A percentile compares a stretch with the other conserved stretches of the same genome.
These are phyloP conservation scores for Lyophyllum shimeji DNA, from an alignment of 768 basidiomycete species.

Conservation along the genomic window DNA sequence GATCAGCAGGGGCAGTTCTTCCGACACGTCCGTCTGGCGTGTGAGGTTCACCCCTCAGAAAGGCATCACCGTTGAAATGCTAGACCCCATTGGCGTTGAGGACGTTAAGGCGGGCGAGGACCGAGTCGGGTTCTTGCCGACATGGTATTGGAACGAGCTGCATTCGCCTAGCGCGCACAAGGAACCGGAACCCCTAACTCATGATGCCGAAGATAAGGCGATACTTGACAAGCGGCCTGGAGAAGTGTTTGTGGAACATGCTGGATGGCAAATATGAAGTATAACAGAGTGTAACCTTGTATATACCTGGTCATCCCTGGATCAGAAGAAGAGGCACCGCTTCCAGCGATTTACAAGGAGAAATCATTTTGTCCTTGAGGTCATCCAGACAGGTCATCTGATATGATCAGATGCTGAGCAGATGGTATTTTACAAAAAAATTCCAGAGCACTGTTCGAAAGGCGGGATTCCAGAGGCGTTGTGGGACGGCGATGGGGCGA, in stretches of 20 bases:
- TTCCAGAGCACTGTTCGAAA: slow-evolving; percentile 4
- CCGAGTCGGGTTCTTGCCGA: slow-evolving; percentile 76
- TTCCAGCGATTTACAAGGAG: slow-evolving; percentile 10
- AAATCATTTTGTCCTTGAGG: slow-evolving; percentile 22
- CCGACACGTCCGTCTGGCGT: slow-evolving; percentile 59
- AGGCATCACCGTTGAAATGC: slow-evolving; percentile 50
- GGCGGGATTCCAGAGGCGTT: not conserved
- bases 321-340: slow-evolving; percentile 19
- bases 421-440: slow-evolving; percentile 7
- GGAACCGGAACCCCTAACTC: slow-evolving; percentile 2
- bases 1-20: slow-evolving; percentile 22
- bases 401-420: slow-evolving; percentile 20
- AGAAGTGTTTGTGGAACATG: slow-evolving; percentile 4
- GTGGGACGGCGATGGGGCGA: not conserved
- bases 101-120: slow-evolving; percentile 71
- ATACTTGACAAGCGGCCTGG: slow-evolving; percentile 1
- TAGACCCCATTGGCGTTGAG: slow-evolving; percentile 48
- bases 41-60: slow-evolving; percentile 58
- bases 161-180: slow-evolving; percentile 5
- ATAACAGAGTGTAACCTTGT: not conserved
- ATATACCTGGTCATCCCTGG: slow-evolving; percentile 6
- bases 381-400: slow-evolving; percentile 34
- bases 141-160: slow-evolving; percentile 62
- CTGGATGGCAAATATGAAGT: slow-evolving; percentile 26
- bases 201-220: not conserved